These are phyloP conservation scores for Cicer yamashitae DNA, from an alignment of 306 rosid species.

Conservation along the genomic window DNA sequence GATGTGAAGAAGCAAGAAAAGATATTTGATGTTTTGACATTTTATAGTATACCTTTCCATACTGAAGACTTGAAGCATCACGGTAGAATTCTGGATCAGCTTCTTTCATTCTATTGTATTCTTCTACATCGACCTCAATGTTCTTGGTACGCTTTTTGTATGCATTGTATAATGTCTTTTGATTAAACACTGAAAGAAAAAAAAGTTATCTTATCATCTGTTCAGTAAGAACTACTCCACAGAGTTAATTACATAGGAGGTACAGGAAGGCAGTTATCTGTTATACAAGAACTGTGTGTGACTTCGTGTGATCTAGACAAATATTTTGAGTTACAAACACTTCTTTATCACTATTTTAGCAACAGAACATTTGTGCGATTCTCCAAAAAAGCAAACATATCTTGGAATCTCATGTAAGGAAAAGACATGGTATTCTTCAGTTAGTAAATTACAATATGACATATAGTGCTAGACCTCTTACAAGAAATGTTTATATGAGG, in stretches of 20 bases:
- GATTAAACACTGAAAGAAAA: slow-evolving; percentile 80
- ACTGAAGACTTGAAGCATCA: slow-evolving; percentile 95
- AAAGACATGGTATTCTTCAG: slow-evolving; percentile 7
- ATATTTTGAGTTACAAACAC: slow-evolving; percentile 2
- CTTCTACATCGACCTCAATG: slow-evolving; percentile 72
- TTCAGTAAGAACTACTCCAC: not conserved
- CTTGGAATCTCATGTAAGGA: not conserved
- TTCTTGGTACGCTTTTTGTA: slow-evolving; percentile 88
- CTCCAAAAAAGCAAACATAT: slow-evolving; percentile 4
- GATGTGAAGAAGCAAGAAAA: slow-evolving; percentile 18
- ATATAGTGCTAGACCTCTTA: not conserved
- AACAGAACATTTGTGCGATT: not conserved
- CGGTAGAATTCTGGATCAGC: slow-evolving; percentile 98
- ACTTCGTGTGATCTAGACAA: not conserved
- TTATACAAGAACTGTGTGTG: not conserved
- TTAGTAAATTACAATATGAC: not conserved
- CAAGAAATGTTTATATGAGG: not conserved
- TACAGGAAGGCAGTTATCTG: not conserved
- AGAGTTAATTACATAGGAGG: slow-evolving; percentile 4
- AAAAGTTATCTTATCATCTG: slow-evolving; percentile 31
- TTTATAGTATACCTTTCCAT: slow-evolving; percentile 74
- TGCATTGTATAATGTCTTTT: slow-evolving; percentile 85
- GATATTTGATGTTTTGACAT: slow-evolving; percentile 24
- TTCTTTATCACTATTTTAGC: not conserved
- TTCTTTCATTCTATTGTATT: slow-evolving; percentile 91